Evolutionary conservation across 2,329 filamentous ascomycete genomes (phyloP).

Genomic region (Annulohypoxylon truncatum): DNA sequence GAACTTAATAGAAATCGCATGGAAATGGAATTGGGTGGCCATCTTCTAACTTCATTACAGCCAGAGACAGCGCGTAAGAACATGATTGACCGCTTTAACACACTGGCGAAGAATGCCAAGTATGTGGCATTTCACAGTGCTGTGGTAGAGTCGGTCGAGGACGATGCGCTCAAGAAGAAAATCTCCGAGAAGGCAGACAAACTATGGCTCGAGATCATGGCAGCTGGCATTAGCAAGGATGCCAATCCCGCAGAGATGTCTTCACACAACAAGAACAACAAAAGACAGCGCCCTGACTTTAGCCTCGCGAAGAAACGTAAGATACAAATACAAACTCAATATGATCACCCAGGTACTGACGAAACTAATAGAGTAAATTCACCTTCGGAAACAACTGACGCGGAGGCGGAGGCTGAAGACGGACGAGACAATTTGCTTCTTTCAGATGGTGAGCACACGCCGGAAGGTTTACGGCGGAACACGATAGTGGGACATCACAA

Average conservation of each 20-base stretch:
- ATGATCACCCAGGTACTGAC: slow-evolving; percentile 15
- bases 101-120: background rate
- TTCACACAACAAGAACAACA: too few relatives aligned
- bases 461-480: background rate
- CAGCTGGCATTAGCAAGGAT: background rate
- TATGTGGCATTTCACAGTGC: background rate
- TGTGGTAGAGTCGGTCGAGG: background rate
- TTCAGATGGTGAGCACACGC: background rate
- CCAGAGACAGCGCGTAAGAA: background rate
- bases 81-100: background rate
- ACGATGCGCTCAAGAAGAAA: background rate
- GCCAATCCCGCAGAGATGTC: background rate
- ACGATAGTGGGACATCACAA: background rate
- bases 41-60: background rate
- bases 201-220: background rate
- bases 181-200: too few relatives aligned
- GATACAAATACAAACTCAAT: background rate
- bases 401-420: too few relatives aligned
- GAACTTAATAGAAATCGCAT: too few relatives aligned
- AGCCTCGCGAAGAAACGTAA: background rate
- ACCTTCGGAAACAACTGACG: background rate
- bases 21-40: too few relatives aligned
- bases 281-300: background rate
- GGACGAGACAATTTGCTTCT: background rate
- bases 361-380: background rate